Evolutionary conservation across 1,139 yeast species (phyloP).

Genomic region (Yamadazyma membranifaciens): DNA sequence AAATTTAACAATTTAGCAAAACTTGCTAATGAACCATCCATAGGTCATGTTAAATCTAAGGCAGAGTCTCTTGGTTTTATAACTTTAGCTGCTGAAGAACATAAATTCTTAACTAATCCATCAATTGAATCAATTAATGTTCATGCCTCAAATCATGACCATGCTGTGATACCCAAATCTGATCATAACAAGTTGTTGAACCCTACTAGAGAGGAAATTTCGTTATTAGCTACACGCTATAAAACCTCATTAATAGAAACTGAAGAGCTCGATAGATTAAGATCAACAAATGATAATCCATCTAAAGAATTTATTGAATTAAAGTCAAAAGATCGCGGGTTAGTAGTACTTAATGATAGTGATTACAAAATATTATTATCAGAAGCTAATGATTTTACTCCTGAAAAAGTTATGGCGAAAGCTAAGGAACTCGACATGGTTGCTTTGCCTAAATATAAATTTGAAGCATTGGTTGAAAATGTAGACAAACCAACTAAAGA

Average conservation of each 20-base stretch:
- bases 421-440: conserved; percentile 25
- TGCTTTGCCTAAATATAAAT: conserved; percentile 22
- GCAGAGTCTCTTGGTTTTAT: conserved; percentile 16
- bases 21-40: conserved; percentile 22
- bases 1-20: conserved; percentile 9
- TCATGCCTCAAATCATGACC: conserved; percentile 15
- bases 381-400: conserved; percentile 28
- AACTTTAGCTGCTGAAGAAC: conserved; percentile 8
- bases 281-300: conserved; percentile 21
- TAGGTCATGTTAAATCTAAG: conserved; percentile 21
- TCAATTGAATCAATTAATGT: conserved; percentile 18
- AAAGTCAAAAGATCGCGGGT: conserved; percentile 18
- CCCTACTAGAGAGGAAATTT: conserved; percentile 14
- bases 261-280: conserved; percentile 14
- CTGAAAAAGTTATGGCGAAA: conserved; percentile 23
- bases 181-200: conserved; percentile 10
- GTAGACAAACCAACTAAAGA: conserved; percentile 25
- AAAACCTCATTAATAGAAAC: conserved; percentile 10
- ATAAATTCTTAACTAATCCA: conserved; percentile 19
- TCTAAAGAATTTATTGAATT: conserved; percentile 19
- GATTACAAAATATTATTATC: conserved; percentile 24
- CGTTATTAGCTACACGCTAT: conserved; percentile 10
- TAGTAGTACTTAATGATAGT: conserved; percentile 24
- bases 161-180: conserved; percentile 6
- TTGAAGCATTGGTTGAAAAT: conserved; percentile 18